Evolutionary conservation across 768 basidiomycete species (phyloP).

Genomic region (Boletus rubescentipes): DNA sequence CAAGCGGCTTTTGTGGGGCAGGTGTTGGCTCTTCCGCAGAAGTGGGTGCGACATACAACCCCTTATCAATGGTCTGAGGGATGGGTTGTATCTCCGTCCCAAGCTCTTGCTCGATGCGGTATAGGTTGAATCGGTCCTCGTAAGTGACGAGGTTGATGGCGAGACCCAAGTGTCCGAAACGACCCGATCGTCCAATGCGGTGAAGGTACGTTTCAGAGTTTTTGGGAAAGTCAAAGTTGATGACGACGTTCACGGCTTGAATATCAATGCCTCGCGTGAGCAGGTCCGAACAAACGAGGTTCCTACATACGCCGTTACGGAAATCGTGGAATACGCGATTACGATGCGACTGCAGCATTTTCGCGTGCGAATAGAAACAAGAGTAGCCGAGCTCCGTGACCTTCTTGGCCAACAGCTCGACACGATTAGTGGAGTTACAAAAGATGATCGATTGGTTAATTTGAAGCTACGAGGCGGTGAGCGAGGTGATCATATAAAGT

Average conservation of each 20-base stretch:
- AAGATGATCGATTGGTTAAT: constrained; percentile 99
- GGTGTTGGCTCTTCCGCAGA: constrained; percentile 44
- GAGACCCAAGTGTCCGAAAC: constrained; percentile 94
- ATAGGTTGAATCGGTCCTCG: constrained; percentile 96
- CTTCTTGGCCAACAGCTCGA: constrained; percentile 98
- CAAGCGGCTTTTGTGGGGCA: constrained; percentile 41
- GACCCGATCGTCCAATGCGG: constrained; percentile 95
- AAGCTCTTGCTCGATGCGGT: constrained; percentile 97
- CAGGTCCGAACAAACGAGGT: constrained; percentile 96
- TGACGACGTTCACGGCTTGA: constrained; percentile 99
- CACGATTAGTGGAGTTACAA: constrained; percentile 99
- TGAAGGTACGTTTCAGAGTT: constrained; percentile 99
- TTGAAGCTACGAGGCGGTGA: constrained; percentile 68
- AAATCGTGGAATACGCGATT: constrained; percentile 99
- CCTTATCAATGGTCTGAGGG: constrained; percentile 86
- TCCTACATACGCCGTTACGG: constrained; percentile 96
- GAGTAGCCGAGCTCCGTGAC: constrained; percentile 99
- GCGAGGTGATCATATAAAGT: background rate
- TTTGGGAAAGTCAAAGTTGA: constrained; percentile 99
- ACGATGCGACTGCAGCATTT: constrained; percentile 98
- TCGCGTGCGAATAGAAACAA: constrained; percentile 99
- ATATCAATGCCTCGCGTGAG: constrained; percentile 99
- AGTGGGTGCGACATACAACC: constrained; percentile 87
- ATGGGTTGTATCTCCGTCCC: constrained; percentile 98
- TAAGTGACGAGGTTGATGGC: constrained; percentile 98